phyloP scores from a whole-genome alignment of 202 grass and related monocot species.

The Setaria viridis region DNA sequence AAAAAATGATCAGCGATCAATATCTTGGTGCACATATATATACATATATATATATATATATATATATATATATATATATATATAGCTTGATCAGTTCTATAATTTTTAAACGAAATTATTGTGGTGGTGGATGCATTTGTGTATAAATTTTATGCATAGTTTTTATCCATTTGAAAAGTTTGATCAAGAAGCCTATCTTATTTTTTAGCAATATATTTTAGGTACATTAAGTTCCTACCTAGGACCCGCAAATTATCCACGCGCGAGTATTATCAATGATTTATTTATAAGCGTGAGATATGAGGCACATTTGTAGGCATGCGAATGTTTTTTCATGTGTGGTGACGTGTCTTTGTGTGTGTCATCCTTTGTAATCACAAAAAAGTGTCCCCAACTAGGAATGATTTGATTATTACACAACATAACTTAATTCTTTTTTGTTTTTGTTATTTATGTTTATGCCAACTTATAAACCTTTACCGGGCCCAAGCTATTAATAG shows the following conservation, averaged over 20 bases:
- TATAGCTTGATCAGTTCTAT: too few relatives aligned
- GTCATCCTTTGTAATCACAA: not conserved
- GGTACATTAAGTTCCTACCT: not conserved
- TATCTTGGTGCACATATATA: too few relatives aligned
- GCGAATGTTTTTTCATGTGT: not conserved
- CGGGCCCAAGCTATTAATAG: not conserved
- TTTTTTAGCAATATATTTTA: not conserved
- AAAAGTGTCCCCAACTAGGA: not conserved
- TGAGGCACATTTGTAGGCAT: not conserved
- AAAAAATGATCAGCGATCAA: constrained; percentile 10
- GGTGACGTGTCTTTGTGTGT: not conserved
- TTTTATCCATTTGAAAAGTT: too few relatives aligned
- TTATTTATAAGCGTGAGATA: not conserved
- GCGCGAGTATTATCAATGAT: not conserved
- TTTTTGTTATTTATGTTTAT: not conserved
- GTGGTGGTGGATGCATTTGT: too few relatives aligned
- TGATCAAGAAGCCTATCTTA: too few relatives aligned
- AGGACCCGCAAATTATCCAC: not conserved
- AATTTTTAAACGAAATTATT: too few relatives aligned
- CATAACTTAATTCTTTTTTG: not conserved
- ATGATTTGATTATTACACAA: not conserved
- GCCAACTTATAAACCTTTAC: not conserved
- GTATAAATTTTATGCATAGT: too few relatives aligned
- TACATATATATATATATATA: too few relatives aligned
- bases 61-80: too few relatives aligned